These are phyloP conservation scores for Neospora caninum DNA, from an alignment of 169 alveolate genomes.

Conservation along the genomic window DNA sequence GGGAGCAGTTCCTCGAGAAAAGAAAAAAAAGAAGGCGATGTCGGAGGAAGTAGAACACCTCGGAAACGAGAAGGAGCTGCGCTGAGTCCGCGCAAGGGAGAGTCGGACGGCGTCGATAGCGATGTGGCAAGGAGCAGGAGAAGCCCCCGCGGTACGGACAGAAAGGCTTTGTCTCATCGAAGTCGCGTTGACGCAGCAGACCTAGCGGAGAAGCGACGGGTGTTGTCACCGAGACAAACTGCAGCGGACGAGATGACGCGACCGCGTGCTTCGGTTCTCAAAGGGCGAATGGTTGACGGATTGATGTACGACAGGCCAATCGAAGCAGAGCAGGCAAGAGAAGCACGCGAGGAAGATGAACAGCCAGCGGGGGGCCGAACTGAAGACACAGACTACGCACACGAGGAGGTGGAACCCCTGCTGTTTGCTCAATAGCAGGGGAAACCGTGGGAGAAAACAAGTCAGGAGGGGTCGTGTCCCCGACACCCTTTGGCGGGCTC, in stretches of 20 bases:
- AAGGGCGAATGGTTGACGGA: slow-evolving; percentile 50
- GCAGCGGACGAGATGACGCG: slow-evolving; percentile 48
- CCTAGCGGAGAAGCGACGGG: slow-evolving; percentile 33
- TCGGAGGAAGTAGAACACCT: not conserved
- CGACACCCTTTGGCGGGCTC: not conserved
- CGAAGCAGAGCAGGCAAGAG: not conserved
- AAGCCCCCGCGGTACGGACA: not conserved
- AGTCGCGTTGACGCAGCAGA: not conserved
- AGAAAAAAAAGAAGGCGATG: not conserved
- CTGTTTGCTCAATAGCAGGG: not conserved
- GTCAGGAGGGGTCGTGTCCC: not conserved
- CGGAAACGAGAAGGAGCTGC: not conserved
- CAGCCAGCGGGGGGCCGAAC: not conserved
- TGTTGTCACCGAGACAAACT: slow-evolving; percentile 44
- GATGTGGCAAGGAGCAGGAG: not conserved
- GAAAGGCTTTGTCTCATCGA: not conserved
- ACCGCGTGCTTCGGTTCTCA: slow-evolving; percentile 41
- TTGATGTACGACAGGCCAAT: slow-evolving; percentile 26
- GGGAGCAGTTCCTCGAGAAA: not conserved
- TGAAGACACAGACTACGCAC: not conserved
- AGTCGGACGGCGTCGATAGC: not conserved
- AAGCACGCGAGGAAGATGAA: not conserved
- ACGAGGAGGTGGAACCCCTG: slow-evolving; percentile 4
- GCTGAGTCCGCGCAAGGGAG: not conserved
- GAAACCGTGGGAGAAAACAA: not conserved